Base-by-base conservation (phyloP, 805 yeast genomes). In the Candida montana region DNA sequence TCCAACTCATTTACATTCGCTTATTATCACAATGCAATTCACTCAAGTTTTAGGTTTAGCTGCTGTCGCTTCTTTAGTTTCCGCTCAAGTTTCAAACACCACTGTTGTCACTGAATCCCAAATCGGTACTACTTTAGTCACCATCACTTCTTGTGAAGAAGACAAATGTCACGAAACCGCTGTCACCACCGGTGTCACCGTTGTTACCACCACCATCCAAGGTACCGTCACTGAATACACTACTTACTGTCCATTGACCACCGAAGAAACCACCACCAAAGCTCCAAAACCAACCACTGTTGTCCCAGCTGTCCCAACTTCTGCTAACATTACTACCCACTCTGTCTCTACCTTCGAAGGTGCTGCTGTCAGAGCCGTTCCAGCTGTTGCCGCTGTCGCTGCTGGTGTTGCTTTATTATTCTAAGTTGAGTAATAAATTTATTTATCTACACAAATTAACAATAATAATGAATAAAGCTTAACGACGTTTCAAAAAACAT, bases 331-430 rank as follows among this genome's bases (percentile, higher is more conserved):
- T 13, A 26, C n/a, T 11, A 8, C 29, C 31, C 46, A 46, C 16
- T 40, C 40, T 18, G 41, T 68, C 35, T 43, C 64, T 42, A 48
- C 67, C 41, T 65, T 50, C 65, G 58, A 61, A 47, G 72, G 68
- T 65, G 74, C 67, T 51, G 75, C 73, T 50, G 71, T 54, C 41
- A 63, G 58, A 56, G 68, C 68, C 46, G 60, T 64, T 46, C 72
- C 72, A 64, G 71, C 72, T 55, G 70, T 64, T 50, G 72, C 72
- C 58, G 73, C 72, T 55, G 57, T 68, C 50, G 59, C 70, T 43
- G 74, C 74, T 47, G 74, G 74, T 68, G 72, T 70, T 53, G 74
- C 72, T 64, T 61, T 68, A 58, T 63, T 68, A 61, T 67, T 68
- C 64, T 68, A 68, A 66, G 56, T 47, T 37, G 35, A 35, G 40